Evolutionary conservation across 2,329 filamentous ascomycete genomes (phyloP).

Genomic region (Parasarocladium wereldwijsianum): DNA sequence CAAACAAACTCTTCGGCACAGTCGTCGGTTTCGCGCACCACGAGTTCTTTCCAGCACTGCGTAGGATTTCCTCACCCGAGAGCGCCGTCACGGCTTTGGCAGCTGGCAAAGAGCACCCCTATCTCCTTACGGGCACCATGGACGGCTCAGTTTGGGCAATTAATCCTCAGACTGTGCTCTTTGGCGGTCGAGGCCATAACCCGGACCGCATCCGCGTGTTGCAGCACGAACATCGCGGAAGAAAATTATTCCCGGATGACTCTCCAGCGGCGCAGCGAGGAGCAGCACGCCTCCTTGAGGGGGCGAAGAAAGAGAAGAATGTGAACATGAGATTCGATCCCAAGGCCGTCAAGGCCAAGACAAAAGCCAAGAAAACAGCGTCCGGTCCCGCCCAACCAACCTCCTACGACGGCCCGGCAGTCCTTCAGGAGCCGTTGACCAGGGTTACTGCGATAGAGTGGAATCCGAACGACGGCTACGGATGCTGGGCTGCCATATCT

Average conservation of each 20-base stretch:
- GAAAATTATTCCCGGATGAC: constrained; percentile 13
- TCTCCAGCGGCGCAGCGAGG: constrained; percentile 23
- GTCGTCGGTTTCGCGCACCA: constrained; percentile 37
- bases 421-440: constrained; percentile 47
- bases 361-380: constrained; percentile 19
- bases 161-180: constrained; percentile 23
- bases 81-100: constrained; percentile 35
- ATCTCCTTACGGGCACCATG: constrained; percentile 34
- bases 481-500: constrained; percentile 52
- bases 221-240: constrained; percentile 36
- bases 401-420: too few species aligned
- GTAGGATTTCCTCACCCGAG: constrained; percentile 34
- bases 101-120: constrained; percentile 36
- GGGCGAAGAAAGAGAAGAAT: constrained; percentile 35
- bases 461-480: constrained; percentile 53
- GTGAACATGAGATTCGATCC: constrained; percentile 19
- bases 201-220: constrained; percentile 26
- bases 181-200: constrained; percentile 17
- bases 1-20: constrained; percentile 35
- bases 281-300: constrained; percentile 33
- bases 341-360: constrained; percentile 20
- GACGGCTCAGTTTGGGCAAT: constrained; percentile 37
- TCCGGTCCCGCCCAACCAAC: too few species aligned
- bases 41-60: constrained; percentile 35
- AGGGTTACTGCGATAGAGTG: constrained; percentile 48